A percentile compares a stretch with the other conserved stretches of the same genome.
Conservation (phyloP, 2,329 filamentous ascomycete genomes). For the Grosmannia huntii region DNA sequence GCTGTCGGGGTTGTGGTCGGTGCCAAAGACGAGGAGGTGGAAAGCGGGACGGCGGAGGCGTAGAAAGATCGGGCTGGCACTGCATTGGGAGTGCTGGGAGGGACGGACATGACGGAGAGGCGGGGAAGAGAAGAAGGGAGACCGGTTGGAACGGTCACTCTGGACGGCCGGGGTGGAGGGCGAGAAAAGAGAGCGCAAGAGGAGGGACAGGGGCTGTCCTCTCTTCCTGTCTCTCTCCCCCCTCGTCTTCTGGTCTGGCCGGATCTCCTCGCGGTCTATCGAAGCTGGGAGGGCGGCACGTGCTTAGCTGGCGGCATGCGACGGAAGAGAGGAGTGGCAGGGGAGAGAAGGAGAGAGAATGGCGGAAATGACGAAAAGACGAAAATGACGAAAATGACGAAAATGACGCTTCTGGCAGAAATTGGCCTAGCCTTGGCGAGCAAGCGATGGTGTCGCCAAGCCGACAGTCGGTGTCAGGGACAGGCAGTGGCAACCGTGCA, state of each 20-base stretch:
- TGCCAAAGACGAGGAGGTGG: too few species aligned
- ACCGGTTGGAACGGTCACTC: background rate
- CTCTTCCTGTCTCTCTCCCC: background rate
- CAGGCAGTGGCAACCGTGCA: too few species aligned
- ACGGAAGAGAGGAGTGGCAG: background rate
- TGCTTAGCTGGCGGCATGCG: background rate
- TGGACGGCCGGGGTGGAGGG: background rate
- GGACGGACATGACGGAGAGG: background rate
- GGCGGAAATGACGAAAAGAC: too few species aligned
- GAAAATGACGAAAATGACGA: background rate
- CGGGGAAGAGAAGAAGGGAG: background rate
- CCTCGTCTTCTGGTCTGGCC: background rate
- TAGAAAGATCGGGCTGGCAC: background rate
- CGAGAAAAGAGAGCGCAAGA: background rate
- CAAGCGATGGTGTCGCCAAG: background rate
- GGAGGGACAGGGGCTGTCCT: background rate
- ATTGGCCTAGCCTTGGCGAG: background rate
- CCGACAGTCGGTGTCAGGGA: too few species aligned
- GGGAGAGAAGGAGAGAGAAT: background rate
- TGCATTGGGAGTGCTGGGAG: background rate
- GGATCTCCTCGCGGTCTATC: too few species aligned
- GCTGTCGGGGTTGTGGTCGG: constrained; percentile 1
- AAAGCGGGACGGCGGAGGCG: background rate
- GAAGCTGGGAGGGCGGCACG: too few species aligned
- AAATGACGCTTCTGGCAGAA: background rate